Conservation (phyloP, 75 land plant species). For the Sequoiadendron giganteum region DNA sequence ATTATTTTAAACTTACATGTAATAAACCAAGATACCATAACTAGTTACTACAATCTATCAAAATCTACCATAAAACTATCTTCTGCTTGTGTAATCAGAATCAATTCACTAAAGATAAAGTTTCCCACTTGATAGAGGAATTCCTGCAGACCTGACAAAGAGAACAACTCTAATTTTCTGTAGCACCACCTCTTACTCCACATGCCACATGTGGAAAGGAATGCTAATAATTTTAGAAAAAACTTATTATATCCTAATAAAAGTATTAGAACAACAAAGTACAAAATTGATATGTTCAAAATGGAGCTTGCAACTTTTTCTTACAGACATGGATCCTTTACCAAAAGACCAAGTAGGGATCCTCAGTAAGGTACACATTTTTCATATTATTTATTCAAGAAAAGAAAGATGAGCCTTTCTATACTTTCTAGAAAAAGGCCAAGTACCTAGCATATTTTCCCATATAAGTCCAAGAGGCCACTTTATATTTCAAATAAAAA, state of each 20-base stretch:
- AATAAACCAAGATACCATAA: neutral
- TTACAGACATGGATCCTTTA: neutral
- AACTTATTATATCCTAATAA: neutral
- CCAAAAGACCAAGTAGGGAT: neutral
- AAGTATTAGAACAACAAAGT: neutral
- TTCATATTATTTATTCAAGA: neutral
- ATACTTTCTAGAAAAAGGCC: neutral
- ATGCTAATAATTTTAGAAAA: neutral
- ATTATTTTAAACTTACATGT: neutral
- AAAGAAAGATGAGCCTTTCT: neutral
- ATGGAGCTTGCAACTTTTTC: neutral
- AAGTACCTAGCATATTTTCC: neutral
- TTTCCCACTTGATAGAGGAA: neutral
- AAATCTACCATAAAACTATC: neutral
- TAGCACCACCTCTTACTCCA: slow-evolving; percentile 4
- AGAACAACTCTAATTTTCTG: neutral
- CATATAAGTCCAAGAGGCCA: neutral
- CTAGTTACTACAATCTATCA: neutral
- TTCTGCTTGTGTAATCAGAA: neutral
- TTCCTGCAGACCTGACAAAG: neutral
- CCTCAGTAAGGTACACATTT: neutral
- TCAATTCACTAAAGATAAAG: neutral
- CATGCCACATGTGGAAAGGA: neutral
- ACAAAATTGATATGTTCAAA: neutral
- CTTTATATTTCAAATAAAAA: neutral